Evolutionary conservation across 2,329 filamentous ascomycete genomes (phyloP).

Genomic region (Nemania abortiva): DNA sequence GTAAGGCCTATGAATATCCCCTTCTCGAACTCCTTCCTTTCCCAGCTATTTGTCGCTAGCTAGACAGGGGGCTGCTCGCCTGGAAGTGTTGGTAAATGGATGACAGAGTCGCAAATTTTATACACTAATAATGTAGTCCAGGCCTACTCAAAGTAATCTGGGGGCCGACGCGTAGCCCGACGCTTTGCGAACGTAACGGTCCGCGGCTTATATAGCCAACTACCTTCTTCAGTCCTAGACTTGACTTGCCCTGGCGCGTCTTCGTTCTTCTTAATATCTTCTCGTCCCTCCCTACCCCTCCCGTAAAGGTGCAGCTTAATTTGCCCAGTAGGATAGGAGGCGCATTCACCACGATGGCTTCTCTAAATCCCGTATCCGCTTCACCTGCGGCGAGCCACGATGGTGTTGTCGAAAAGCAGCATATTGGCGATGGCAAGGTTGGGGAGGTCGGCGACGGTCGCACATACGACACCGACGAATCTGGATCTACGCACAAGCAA

Average conservation of each 20-base stretch:
- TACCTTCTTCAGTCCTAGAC: neutral
- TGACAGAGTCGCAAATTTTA: neutral
- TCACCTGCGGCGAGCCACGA: constrained; percentile 4
- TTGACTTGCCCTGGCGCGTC: neutral
- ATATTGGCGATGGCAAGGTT: neutral
- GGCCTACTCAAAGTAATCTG: neutral
- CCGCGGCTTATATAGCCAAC: constrained; percentile 12
- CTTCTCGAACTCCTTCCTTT: neutral
- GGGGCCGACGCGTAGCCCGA: neutral
- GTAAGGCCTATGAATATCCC: neutral
- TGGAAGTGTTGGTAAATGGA: neutral
- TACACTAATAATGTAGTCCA: neutral
- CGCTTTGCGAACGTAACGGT: neutral
- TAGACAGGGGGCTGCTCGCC: constrained; percentile 2
- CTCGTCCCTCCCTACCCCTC: neutral
- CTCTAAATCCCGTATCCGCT: neutral
- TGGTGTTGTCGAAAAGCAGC: constrained; percentile 8
- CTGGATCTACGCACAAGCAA: constrained; percentile 51
- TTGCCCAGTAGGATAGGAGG: neutral
- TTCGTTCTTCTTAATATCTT: neutral
- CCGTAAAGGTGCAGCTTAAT: neutral
- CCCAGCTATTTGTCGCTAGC: neutral
- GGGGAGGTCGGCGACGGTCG: constrained; percentile 10
- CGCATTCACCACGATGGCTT: constrained; percentile 6
- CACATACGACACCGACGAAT: constrained; percentile 29